A percentile compares a stretch with the other conserved stretches of the same genome.
phyloP scores from a whole-genome alignment of 495 filamentous ascomycete genomes.

The Aspergillus cavernicola region DNA sequence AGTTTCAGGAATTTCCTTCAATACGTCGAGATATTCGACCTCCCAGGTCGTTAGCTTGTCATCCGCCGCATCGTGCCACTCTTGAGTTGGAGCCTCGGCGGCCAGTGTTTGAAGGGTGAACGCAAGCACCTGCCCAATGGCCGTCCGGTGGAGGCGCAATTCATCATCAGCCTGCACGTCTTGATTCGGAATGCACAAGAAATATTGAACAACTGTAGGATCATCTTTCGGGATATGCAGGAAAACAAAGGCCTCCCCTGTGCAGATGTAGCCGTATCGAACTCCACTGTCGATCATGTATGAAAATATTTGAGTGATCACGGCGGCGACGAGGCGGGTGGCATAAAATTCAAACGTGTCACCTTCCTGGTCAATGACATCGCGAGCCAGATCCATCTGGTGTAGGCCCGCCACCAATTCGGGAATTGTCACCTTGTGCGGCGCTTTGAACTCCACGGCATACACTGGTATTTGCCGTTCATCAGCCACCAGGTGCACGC shows the following conservation, averaged over 20 bases:
- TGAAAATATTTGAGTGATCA: constrained; percentile 42
- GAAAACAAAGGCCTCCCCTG: constrained; percentile 43
- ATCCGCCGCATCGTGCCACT: too few species aligned
- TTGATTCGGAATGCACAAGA: constrained; percentile 32
- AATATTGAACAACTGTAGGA: constrained; percentile 34
- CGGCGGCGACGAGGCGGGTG: constrained; percentile 21
- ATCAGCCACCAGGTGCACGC: too few species aligned
- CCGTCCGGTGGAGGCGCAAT: too few species aligned
- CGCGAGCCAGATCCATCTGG: constrained; percentile 22
- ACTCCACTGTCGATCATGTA: constrained; percentile 40
- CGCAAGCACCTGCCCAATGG: too few species aligned
- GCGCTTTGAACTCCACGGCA: constrained; percentile 45
- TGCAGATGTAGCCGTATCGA: constrained; percentile 41
- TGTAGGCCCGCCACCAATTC: constrained; percentile 20
- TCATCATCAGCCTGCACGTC: too few species aligned
- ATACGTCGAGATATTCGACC: too few species aligned
- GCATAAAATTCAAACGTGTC: constrained; percentile 2
- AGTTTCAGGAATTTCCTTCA: too few species aligned
- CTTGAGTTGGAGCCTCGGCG: too few species aligned
- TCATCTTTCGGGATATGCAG: constrained; percentile 35
- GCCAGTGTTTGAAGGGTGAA: too few species aligned
- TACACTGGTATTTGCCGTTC: too few species aligned
- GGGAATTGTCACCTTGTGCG: constrained; percentile 35
- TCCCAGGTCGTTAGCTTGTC: too few species aligned
- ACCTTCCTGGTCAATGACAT: constrained; percentile 9